Conservation (phyloP, 208 protist species). For the Leishmania guyanensis region DNA sequence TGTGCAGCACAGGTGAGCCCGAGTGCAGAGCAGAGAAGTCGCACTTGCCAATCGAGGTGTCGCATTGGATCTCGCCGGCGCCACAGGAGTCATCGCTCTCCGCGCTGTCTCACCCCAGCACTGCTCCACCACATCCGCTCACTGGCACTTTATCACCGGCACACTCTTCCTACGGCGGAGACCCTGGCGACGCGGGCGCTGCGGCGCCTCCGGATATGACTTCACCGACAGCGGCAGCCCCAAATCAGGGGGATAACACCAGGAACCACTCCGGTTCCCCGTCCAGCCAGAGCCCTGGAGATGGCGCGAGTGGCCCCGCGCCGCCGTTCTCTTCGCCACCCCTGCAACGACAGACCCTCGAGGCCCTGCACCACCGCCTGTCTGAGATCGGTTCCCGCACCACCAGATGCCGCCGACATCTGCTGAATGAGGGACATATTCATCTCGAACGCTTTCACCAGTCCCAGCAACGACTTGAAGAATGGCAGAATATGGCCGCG, state of each 20-base stretch:
- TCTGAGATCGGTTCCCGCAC: slow-evolving; percentile 21
- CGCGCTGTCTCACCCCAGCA: neutral
- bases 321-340: neutral
- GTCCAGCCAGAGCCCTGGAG: too few species aligned
- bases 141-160: neutral
- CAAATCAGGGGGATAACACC: neutral
- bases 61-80: neutral
- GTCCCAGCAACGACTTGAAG: slow-evolving; percentile 50
- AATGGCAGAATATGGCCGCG: slow-evolving; percentile 59
- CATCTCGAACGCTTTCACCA: slow-evolving; percentile 47
- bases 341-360: slow-evolving; percentile 7
- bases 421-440: slow-evolving; percentile 34
- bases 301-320: neutral
- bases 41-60: neutral
- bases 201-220: neutral
- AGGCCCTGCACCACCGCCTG: slow-evolving; percentile 31
- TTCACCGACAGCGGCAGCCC: neutral
- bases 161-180: neutral
- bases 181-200: neutral
- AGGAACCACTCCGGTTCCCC: neutral
- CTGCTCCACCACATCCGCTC: neutral
- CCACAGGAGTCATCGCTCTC: neutral
- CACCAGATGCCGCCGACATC: slow-evolving; percentile 7
- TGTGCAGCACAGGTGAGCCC: neutral
- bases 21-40: neutral